phyloP scores from a whole-genome alignment of 177 flowering plant genomes.

The Vitis hybrid region DNA sequence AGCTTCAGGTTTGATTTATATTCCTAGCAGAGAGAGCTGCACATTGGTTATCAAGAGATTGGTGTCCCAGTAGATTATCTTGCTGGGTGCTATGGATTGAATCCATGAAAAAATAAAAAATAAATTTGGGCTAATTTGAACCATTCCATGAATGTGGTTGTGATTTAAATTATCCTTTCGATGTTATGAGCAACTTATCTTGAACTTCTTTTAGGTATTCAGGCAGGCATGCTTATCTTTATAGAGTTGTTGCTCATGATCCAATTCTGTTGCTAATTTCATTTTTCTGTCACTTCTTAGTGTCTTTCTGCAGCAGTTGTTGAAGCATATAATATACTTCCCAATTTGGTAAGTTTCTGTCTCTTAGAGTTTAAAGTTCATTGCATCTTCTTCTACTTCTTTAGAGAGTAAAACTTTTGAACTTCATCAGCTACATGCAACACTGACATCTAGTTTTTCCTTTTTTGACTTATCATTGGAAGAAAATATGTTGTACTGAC shows the following conservation, averaged over 20 bases:
- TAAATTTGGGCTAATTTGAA: too few relatives aligned
- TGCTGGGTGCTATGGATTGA: neutral
- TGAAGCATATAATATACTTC: constrained; percentile 80
- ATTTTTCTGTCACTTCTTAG: constrained; percentile 33
- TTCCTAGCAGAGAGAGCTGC: neutral
- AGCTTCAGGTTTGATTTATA: constrained; percentile 62
- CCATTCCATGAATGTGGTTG: neutral
- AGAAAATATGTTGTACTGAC: neutral
- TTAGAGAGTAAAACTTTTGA: neutral
- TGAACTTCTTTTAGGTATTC: neutral
- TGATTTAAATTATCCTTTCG: neutral
- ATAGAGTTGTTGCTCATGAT: neutral
- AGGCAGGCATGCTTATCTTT: neutral
- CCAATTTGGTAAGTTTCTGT: constrained; percentile 60
- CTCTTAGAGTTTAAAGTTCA: neutral
- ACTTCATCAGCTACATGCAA: neutral
- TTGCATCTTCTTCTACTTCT: neutral
- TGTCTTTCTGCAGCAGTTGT: constrained; percentile 66
- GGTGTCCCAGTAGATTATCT: too few relatives aligned
- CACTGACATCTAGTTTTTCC: neutral
- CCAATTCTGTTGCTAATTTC: constrained; percentile 8
- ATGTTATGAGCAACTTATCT: neutral
- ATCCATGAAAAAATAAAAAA: neutral
- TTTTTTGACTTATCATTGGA: too few relatives aligned
- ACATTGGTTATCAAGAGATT: too few relatives aligned